Conservation (phyloP, 768 basidiomycete genomes). For the Pulveroboletus sp. region DNA sequence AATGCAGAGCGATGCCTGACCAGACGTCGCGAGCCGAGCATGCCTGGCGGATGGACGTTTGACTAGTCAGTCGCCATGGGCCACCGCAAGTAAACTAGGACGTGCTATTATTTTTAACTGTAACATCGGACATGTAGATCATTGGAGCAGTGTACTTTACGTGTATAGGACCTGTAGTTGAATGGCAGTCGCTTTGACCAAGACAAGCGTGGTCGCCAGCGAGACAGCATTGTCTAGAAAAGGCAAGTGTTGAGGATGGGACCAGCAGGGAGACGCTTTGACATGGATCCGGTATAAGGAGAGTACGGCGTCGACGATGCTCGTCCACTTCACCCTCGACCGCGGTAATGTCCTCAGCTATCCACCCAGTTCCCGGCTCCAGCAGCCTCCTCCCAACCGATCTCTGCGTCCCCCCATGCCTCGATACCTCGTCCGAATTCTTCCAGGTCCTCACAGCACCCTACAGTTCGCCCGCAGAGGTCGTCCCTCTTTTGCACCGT, state of each 20-base stretch:
- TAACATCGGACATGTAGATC: constrained; percentile 15
- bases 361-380: constrained; percentile 15
- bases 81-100: not conserved
- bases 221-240: constrained; percentile 28
- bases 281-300: constrained; percentile 25
- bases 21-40: constrained; percentile 30
- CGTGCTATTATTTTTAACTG: constrained; percentile 5
- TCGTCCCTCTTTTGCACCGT: not conserved
- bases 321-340: constrained; percentile 5
- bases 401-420: constrained; percentile 8
- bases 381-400: constrained; percentile 13
- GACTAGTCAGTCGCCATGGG: constrained; percentile 6
- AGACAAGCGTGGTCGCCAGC: constrained; percentile 22
- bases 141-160: constrained; percentile 7
- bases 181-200: constrained; percentile 5
- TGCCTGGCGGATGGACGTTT: constrained; percentile 41
- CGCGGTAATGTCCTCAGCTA: constrained; percentile 9
- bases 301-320: constrained; percentile 17
- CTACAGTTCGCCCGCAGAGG: constrained; percentile 11
- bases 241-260: constrained; percentile 33
- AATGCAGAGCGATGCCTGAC: constrained; percentile 14
- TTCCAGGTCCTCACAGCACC: constrained; percentile 28
- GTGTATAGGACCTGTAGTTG: constrained; percentile 15
- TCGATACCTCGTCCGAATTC: constrained; percentile 27
- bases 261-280: constrained; percentile 21